A percentile compares a stretch with the other conserved stretches of the same genome.
Evolutionary conservation across 1,284 basidiomycete genomes (phyloP).

Genomic region (Xerocomus nothofagi): DNA sequence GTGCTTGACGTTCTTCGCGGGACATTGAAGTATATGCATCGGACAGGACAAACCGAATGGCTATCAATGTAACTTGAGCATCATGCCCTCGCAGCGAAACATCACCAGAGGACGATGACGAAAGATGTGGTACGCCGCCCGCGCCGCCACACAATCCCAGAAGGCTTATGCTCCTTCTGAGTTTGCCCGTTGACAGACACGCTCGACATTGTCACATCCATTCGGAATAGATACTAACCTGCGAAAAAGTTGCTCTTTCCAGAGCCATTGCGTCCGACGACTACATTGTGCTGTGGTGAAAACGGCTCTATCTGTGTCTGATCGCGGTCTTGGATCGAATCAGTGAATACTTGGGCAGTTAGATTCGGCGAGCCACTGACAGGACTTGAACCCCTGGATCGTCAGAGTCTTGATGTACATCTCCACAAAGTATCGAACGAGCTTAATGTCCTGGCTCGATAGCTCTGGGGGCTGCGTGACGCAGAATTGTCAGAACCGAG

Average conservation of each 20-base stretch:
- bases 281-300: constrained; percentile 86
- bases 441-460: background rate
- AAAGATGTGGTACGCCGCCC: background rate
- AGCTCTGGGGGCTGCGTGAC: background rate
- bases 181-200: background rate
- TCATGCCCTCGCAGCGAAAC: background rate
- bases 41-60: constrained; percentile 95
- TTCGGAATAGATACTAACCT: constrained; percentile 42
- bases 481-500: background rate
- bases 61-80: constrained; percentile 40
- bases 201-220: background rate
- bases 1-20: constrained; percentile 87
- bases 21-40: constrained; percentile 97
- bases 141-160: too few species aligned
- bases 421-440: background rate
- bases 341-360: constrained; percentile 4
- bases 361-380: constrained; percentile 41
- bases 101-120: background rate
- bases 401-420: constrained; percentile 93
- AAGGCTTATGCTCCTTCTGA: background rate
- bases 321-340: constrained; percentile 60
- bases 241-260: constrained; percentile 98
- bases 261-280: constrained; percentile 93
- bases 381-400: constrained; percentile 97
- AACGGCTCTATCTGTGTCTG: constrained; percentile 83